Evolutionary conservation across 2,329 filamentous ascomycete genomes (phyloP), one percentile per base, ranked within the genome.

Genomic region (Lecanicillium sp.): DNA sequence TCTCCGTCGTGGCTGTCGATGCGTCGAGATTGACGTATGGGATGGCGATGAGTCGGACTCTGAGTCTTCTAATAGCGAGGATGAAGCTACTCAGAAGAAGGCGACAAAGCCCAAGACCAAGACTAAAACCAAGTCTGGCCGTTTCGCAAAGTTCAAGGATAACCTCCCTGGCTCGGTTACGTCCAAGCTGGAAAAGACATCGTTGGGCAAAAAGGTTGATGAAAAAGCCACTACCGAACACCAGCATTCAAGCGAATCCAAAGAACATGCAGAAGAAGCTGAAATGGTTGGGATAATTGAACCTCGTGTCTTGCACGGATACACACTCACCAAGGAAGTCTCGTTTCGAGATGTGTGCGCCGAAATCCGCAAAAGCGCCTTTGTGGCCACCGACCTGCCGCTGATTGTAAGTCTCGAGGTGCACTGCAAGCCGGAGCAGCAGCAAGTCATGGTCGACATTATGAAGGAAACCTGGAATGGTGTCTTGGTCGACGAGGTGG

Each of bases 391-490:
- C 15, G 80, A 90, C 44, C 66, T 94, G 14, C 92, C 92, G 0
- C 68, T 98, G n/a, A 90, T 96, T 43, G 83, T 95, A 50, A 95
- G 87, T 54, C 72, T 98, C 22, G 92, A 98, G 60, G 86, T 96
- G 0, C 92, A 96, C 63, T 88, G 87, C 46, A 71, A 70, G 45
- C 63, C 77, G 0, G 73, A 82, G 41, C 92, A 98, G 60, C 92
- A 98, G 58, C 75, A 84, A 47, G 73, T 82, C 42, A 95, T 96
- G 86, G 88, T 95, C 5, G 73, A 84, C 44, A 94, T 96, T 52
- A 95, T 98, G 78, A 73, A 80, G 45, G 77, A 94, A 44, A 77
- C 78, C 18, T 98, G 88, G 86, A 70, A 70, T n/a, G 80, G 71
- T 1, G 68, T 81, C 42, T 67, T 34, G 6, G 34, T 41, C 4